Conservation (phyloP, 179 eudicot species). For the Amaranthus tricolor region DNA sequence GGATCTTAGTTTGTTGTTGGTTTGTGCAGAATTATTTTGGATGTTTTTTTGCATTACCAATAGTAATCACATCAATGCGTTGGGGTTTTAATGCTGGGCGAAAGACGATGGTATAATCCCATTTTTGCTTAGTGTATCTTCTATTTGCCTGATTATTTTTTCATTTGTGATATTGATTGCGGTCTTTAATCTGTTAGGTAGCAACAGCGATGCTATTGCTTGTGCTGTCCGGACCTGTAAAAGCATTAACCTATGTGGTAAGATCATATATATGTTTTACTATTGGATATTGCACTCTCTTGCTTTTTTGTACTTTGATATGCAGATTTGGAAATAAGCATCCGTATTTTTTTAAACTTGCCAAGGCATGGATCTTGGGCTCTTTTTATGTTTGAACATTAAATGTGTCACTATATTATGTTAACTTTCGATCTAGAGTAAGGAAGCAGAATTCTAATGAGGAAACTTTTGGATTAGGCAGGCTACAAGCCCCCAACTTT, state of each 20-base stretch:
- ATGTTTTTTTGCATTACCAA: conserved; percentile 50
- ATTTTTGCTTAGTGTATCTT: background rate
- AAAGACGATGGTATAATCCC: conserved; percentile 65
- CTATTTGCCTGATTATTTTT: background rate
- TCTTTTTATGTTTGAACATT: background rate
- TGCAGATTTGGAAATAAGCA: background rate
- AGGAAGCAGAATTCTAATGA: background rate
- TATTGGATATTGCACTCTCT: background rate
- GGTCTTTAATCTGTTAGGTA: conserved; percentile 42
- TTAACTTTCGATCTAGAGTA: background rate
- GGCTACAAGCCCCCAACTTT: background rate
- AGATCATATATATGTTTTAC: conserved; percentile 15
- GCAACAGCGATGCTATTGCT: conserved; percentile 77
- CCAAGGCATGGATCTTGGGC: background rate
- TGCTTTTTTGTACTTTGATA: background rate
- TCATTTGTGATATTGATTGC: background rate
- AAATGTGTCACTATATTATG: background rate
- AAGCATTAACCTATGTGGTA: conserved; percentile 86
- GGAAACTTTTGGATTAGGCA: background rate
- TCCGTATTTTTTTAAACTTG: background rate
- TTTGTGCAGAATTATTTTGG: conserved; percentile 46
- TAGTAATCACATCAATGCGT: conserved; percentile 39
- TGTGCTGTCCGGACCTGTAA: conserved; percentile 88
- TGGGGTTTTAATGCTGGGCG: conserved; percentile 46
- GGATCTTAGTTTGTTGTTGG: conserved; percentile 10